phyloP scores from a whole-genome alignment of 176 grass and related monocot genomes.

The Triticum urartu region DNA sequence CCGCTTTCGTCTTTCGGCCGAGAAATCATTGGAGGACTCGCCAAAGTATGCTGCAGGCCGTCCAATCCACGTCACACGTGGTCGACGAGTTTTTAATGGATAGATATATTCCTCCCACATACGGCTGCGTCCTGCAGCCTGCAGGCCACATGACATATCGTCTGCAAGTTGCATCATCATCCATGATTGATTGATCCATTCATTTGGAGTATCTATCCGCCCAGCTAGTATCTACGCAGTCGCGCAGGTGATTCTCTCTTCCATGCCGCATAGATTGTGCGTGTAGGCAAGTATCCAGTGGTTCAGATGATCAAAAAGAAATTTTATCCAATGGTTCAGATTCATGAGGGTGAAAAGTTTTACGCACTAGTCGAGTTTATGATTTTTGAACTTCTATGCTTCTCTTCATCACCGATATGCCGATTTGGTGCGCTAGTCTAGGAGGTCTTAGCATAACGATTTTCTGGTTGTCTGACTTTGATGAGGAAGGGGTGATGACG shows the following conservation, averaged over 20 bases:
- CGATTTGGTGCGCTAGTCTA: too few species aligned
- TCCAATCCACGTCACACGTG: constrained; percentile 14
- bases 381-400: too few species aligned
- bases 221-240: not conserved
- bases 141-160: constrained; percentile 5
- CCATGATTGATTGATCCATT: not conserved
- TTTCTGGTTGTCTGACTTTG: too few species aligned
- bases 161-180: not conserved
- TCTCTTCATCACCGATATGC: too few species aligned
- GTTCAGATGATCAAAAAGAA: not conserved
- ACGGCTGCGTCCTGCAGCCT: not conserved
- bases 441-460: too few species aligned
- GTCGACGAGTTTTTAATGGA: not conserved
- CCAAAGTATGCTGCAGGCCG: not conserved
- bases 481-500: too few species aligned
- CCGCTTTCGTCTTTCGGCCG: constrained; percentile 14
- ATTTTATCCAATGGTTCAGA: not conserved
- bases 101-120: not conserved
- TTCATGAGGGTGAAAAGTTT: too few species aligned
- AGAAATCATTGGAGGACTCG: not conserved
- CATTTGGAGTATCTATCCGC: not conserved
- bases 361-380: too few species aligned
- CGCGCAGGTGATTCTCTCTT: not conserved
- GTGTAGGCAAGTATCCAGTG: not conserved
- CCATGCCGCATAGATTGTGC: not conserved